Base-by-base conservation (phyloP, 768 basidiomycete genomes). In the Lentinula edodes region DNA sequence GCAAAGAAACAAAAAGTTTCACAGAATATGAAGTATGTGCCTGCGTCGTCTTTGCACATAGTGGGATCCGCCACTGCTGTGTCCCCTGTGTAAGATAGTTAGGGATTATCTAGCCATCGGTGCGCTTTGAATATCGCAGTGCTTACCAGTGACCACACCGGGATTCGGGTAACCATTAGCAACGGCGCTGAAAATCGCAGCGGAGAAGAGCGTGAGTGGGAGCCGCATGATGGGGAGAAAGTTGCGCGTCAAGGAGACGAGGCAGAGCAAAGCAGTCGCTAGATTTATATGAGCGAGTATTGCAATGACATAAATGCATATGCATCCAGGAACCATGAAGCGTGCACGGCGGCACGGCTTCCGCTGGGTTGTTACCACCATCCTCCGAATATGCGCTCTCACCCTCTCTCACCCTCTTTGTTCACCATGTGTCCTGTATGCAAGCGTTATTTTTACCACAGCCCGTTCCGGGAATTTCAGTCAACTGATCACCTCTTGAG, bases 11-110 rank as follows among this genome's bases (percentile, higher is more conserved):
- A 8, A 32, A 23, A 16, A 63, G 6, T 5, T 69, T 46, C 35
- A 72, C 70, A 69, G 62, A 72, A 75, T 42, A 74, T 52, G 48
- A 67, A 75, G 60, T 74, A 75, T 23, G 65, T 72, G 28, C 73
- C 74, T 5, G 60, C 59, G 28, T 54, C 51, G 46, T 73, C 73
- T 56, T 67, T 71, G 65, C 73, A 74, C 61, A 73, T 67, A 4
- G 69, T 65, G 32, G 72, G 72, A 54, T 73, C 72, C 39, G 68
- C 68, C 9, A 72, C 72, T 4, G 66, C 58, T 39, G 67, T 72
- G 56, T 69, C 39, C 28, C 55, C 55, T 56, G 18, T 28, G 9
- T 16, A 15, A 41, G 9, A 23, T 20, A 9, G 15, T 4, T 18
- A 10, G 12, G 53, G 4, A 5, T 8, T 9, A 9, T 6, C 15